Percentiles rank a stretch among this genome's conserved stretches.
Evolutionary conservation across 257 asterid species (phyloP).

Genomic region (Petunia secreta): DNA sequence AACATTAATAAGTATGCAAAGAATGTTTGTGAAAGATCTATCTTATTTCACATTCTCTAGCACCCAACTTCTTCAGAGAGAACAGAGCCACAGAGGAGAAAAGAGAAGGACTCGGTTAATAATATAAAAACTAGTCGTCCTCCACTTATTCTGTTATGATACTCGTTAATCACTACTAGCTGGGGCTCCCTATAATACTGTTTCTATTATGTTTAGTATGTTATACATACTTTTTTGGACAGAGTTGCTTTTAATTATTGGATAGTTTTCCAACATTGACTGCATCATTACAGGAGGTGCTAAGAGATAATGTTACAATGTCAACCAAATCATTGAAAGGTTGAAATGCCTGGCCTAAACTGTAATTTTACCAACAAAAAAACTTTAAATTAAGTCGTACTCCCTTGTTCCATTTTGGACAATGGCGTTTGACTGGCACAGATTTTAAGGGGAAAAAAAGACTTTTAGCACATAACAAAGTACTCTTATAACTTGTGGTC

Average conservation of each 20-base stretch:
- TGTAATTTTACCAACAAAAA: too few species aligned
- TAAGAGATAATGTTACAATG: neutral
- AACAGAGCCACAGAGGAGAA: neutral
- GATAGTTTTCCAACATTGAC: neutral
- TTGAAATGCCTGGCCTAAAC: too few species aligned
- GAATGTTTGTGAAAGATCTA: conserved; percentile 8
- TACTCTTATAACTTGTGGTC: too few species aligned
- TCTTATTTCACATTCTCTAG: neutral
- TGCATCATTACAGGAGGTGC: neutral
- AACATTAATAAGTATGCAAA: neutral
- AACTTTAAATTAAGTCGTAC: too few species aligned
- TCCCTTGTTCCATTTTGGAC: too few species aligned
- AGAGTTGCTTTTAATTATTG: neutral
- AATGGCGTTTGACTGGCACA: too few species aligned
- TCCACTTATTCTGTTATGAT: neutral
- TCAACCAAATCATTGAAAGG: too few species aligned
- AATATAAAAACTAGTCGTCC: neutral
- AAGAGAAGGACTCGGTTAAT: neutral
- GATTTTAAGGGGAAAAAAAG: too few species aligned
- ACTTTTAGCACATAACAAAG: too few species aligned
- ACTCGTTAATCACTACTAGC: neutral
- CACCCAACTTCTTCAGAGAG: neutral
- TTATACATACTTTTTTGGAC: neutral
- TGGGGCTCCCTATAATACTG: neutral
- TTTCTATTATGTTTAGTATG: neutral